Conservation (phyloP, 140 eudicot genomes). For the Bidens hawaiensis region DNA sequence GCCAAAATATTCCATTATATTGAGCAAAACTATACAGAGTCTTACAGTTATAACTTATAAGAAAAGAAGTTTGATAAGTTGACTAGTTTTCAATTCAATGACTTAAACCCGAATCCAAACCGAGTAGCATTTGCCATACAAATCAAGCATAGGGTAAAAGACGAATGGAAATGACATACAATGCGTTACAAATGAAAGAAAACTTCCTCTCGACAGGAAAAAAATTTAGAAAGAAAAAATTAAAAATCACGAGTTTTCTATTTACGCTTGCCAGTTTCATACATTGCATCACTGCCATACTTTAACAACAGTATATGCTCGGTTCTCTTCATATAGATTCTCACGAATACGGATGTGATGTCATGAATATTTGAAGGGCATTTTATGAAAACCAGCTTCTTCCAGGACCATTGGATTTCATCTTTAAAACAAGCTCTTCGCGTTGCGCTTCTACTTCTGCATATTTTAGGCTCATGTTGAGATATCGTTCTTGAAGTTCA, state of each 20-base stretch:
- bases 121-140: slow-evolving; percentile 11
- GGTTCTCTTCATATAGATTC: not conserved
- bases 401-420: slow-evolving; percentile 42
- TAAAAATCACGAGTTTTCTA: slow-evolving; percentile 3
- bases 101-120: not conserved
- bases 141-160: not conserved
- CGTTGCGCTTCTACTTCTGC: slow-evolving; percentile 87
- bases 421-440: slow-evolving; percentile 62
- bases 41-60: too few relatives aligned
- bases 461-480: slow-evolving; percentile 67
- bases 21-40: not conserved
- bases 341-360: not conserved
- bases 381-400: slow-evolving; percentile 48
- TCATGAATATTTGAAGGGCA: slow-evolving; percentile 4
- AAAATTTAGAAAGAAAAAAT: not conserved
- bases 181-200: not conserved
- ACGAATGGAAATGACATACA: not conserved
- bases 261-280: slow-evolving; percentile 8
- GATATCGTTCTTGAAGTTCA: slow-evolving; percentile 73
- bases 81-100: not conserved
- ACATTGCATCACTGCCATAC: not conserved
- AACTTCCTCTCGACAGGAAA: not conserved
- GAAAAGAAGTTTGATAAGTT: not conserved
- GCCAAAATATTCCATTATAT: not conserved
- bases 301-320: not conserved